Percentiles rank a stretch among this genome's conserved stretches.
Conservation (phyloP, 306 rosid genomes). For the Glycyrrhiza uralensis region DNA sequence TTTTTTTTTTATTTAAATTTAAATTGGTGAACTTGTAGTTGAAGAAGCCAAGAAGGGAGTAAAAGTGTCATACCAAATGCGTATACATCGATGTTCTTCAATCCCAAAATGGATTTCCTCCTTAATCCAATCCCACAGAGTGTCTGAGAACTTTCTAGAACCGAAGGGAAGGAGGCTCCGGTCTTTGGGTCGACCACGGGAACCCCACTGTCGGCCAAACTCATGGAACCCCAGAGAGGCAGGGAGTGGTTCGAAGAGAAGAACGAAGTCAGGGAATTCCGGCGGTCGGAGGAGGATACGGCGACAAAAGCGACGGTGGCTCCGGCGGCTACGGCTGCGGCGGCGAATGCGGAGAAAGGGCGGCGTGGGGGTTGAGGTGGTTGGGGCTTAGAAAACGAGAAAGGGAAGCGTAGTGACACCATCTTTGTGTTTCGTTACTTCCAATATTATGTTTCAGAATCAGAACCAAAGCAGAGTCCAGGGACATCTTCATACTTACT, state of each 20-base stretch:
- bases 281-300: conserved; percentile 24
- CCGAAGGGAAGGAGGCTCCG: conserved; percentile 68
- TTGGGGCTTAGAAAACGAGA: conserved; percentile 67
- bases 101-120: conserved; percentile 65
- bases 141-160: conserved; percentile 52
- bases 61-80: conserved; percentile 58
- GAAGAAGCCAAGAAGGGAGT: background rate
- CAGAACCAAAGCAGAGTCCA: background rate
- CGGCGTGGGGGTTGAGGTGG: conserved; percentile 39
- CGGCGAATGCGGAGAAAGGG: conserved; percentile 33
- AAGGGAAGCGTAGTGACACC: conserved; percentile 83
- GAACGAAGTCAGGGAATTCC: conserved; percentile 41
- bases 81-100: conserved; percentile 86
- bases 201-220: conserved; percentile 45
- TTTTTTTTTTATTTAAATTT: no score
- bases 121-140: conserved; percentile 85
- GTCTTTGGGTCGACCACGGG: conserved; percentile 54
- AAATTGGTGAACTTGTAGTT: background rate
- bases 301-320: conserved; percentile 50
- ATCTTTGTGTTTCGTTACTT: conserved; percentile 30
- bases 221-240: conserved; percentile 71
- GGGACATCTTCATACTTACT: background rate
- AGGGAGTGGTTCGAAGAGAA: conserved; percentile 34
- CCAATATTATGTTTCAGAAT: background rate
- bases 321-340: conserved; percentile 24